Evolutionary conservation across 371 early-diverging fungal genomes (phyloP).

Genomic region (Mucor piriformis): DNA sequence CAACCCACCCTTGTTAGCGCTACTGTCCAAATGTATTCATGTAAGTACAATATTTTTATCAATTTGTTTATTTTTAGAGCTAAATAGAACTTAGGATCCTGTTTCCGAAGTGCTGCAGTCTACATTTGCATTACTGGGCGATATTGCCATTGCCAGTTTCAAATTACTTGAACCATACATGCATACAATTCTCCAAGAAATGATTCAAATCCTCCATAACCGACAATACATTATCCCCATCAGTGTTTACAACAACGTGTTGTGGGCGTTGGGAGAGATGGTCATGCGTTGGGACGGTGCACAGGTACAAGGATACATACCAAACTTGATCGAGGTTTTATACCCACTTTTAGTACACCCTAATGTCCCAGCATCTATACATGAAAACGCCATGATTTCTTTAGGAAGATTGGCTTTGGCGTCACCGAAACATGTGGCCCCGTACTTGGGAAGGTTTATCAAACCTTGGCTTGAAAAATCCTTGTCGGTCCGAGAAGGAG

Average conservation of each 20-base stretch:
- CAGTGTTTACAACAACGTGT: slow-evolving; percentile 89
- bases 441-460: slow-evolving; percentile 65
- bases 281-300: slow-evolving; percentile 69
- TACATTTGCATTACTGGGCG: slow-evolving; percentile 93
- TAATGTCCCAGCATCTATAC: slow-evolving; percentile 60
- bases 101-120: slow-evolving; percentile 88
- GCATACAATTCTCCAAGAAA: slow-evolving; percentile 23
- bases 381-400: slow-evolving; percentile 89
- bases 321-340: slow-evolving; percentile 3
- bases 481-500: slow-evolving; percentile 72
- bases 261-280: slow-evolving; percentile 95
- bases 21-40: slow-evolving; percentile 71
- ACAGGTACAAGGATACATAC: slow-evolving; percentile 4
- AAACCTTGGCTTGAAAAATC: slow-evolving; percentile 71
- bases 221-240: slow-evolving; percentile 45
- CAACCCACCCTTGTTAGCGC: slow-evolving; percentile 65
- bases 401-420: slow-evolving; percentile 83
- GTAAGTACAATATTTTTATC: slow-evolving; percentile 33
- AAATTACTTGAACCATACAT: slow-evolving; percentile 13
- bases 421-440: slow-evolving; percentile 71
- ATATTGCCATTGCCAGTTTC: slow-evolving; percentile 85
- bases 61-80: background rate
- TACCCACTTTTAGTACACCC: slow-evolving; percentile 66
- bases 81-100: slow-evolving; percentile 55
- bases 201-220: slow-evolving; percentile 67